A percentile compares a stretch with the other conserved stretches of the same genome.
These are phyloP conservation scores for Penicillium paradoxum DNA, from an alignment of 495 filamentous ascomycete genomes.

Conservation along the genomic window DNA sequence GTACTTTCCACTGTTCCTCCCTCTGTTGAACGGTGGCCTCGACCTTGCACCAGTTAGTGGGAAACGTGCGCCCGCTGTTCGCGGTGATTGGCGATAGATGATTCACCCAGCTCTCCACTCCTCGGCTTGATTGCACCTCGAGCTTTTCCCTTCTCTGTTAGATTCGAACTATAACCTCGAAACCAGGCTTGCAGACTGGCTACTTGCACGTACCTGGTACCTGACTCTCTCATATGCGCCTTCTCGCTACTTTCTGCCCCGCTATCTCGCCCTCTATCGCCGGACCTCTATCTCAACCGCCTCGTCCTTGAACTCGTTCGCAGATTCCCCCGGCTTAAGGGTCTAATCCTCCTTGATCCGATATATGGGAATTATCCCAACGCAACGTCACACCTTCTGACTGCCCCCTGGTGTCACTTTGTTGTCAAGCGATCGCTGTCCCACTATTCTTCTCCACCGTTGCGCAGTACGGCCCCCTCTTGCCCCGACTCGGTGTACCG, in stretches of 20 bases:
- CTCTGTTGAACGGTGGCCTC: not conserved
- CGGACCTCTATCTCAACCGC: not conserved
- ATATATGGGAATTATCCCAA: not conserved
- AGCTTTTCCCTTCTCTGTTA: slow-evolving; percentile 7
- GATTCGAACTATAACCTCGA: slow-evolving; percentile 5
- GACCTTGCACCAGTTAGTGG: not conserved
- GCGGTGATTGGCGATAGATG: slow-evolving; percentile 21
- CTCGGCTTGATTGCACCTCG: slow-evolving; percentile 16
- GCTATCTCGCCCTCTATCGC: slow-evolving; percentile 1
- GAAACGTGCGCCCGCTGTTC: slow-evolving; percentile 21
- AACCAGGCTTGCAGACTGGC: not conserved
- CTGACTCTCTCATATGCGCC: not conserved
- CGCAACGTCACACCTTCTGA: slow-evolving; percentile 9
- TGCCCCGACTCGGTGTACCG: slow-evolving; percentile 10
- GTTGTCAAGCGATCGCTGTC: slow-evolving; percentile 8
- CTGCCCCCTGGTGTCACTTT: slow-evolving; percentile 14
- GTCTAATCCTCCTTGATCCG: not conserved
- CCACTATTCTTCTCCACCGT: slow-evolving; percentile 25
- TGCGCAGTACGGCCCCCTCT: slow-evolving; percentile 12
- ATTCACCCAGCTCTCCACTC: slow-evolving; percentile 15
- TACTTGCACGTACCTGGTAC: not conserved
- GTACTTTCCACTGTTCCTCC: not conserved
- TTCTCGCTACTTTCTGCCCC: not conserved
- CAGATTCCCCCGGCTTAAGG: not conserved
- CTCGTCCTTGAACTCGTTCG: not conserved